Conservation (phyloP, 192 early-diverging fungal species). For the Funneliformis geosporum region DNA sequence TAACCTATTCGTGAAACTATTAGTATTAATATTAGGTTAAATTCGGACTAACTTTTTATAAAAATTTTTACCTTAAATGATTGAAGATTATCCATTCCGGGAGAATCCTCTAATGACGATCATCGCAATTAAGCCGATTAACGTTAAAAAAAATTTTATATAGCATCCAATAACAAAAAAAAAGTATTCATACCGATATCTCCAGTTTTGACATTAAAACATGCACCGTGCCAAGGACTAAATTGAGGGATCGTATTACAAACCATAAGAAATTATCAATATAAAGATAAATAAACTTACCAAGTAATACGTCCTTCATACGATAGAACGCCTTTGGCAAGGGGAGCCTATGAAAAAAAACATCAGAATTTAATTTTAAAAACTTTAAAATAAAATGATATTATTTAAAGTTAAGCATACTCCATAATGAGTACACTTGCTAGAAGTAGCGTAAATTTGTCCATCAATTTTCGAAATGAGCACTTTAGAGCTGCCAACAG, state of each 20-base stretch:
- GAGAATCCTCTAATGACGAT: slow-evolving; percentile 40
- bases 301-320: slow-evolving; percentile 41
- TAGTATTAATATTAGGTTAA: neutral
- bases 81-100: slow-evolving; percentile 41
- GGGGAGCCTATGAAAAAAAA: slow-evolving; percentile 35
- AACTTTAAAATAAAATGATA: too few relatives aligned
- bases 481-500: slow-evolving; percentile 13
- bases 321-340: slow-evolving; percentile 27
- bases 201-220: slow-evolving; percentile 42
- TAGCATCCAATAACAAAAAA: neutral
- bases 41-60: neutral
- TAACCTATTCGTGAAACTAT: slow-evolving; percentile 19
- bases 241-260: neutral
- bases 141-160: neutral
- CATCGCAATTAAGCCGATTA: neutral
- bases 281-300: slow-evolving; percentile 16
- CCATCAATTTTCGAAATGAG: slow-evolving; percentile 33
- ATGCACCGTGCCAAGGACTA: slow-evolving; percentile 48
- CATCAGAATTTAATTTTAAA: too few relatives aligned
- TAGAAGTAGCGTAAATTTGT: slow-evolving; percentile 36
- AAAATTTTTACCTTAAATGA: slow-evolving; percentile 30
- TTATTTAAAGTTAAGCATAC: too few relatives aligned
- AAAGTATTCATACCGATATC: slow-evolving; percentile 44
- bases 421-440: slow-evolving; percentile 42
- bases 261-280: neutral